Percentiles rank a stretch among this genome's conserved stretches.
Evolutionary conservation across 78 protist genomes (phyloP).

Genomic region (Tieghemostelium lacteum): DNA sequence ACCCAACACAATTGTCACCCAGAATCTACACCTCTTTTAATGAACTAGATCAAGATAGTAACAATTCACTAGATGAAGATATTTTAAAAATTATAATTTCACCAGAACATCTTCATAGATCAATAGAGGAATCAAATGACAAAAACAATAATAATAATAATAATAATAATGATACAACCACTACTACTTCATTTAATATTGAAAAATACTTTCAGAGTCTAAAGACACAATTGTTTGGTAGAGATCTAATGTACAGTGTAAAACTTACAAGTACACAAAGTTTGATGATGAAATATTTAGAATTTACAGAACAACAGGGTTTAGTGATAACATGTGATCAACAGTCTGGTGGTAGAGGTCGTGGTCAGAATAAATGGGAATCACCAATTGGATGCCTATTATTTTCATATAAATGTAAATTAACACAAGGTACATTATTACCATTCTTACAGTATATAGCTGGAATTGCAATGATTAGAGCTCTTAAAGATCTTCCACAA

Average conservation of each 20-base stretch:
- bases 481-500: slow-evolving; percentile 8
- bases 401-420: slow-evolving; percentile 51
- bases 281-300: slow-evolving; percentile 11
- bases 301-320: slow-evolving; percentile 46
- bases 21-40: too few species aligned
- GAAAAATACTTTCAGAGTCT: slow-evolving; percentile 8
- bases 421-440: slow-evolving; percentile 31
- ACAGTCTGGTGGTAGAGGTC: slow-evolving; percentile 44
- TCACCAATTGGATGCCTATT: slow-evolving; percentile 59
- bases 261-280: slow-evolving; percentile 38
- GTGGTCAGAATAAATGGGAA: slow-evolving; percentile 58
- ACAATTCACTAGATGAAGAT: too few species aligned
- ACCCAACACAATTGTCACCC: too few species aligned
- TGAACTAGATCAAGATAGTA: too few species aligned
- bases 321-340: slow-evolving; percentile 21
- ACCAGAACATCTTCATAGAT: too few species aligned
- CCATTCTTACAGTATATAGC: slow-evolving; percentile 58
- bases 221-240: slow-evolving; percentile 28
- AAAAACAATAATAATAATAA: too few species aligned
- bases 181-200: neutral
- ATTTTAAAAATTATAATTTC: too few species aligned
- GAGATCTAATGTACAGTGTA: slow-evolving; percentile 4
- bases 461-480: slow-evolving; percentile 60
- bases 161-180: neutral
- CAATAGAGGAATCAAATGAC: neutral